Evolutionary conservation across 345 rosid genomes (phyloP).

Genomic region (Eucalyptus microcorys): DNA sequence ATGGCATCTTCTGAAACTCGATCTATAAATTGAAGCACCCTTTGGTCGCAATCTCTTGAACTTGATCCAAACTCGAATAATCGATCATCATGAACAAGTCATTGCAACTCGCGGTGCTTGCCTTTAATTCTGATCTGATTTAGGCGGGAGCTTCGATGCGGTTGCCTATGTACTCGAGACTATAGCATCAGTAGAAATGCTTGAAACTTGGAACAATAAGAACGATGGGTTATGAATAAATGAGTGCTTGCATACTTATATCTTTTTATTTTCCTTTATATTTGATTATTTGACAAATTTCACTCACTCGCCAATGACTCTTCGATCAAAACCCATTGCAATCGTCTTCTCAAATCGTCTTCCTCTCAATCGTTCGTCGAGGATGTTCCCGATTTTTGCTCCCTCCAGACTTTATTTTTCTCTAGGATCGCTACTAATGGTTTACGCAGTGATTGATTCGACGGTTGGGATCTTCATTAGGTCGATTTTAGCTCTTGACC

Average conservation of each 20-base stretch:
- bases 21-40: neutral
- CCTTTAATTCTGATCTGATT: neutral
- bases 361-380: too few relatives aligned
- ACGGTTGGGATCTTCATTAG: neutral
- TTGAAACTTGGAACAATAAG: neutral
- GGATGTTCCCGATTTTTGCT: too few relatives aligned
- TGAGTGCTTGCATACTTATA: neutral
- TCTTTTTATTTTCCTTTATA: too few relatives aligned
- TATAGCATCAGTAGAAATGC: neutral
- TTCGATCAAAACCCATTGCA: too few relatives aligned
- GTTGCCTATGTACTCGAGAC: neutral
- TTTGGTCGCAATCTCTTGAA: neutral
- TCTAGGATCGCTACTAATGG: too few relatives aligned
- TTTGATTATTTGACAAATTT: too few relatives aligned
- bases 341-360: too few relatives aligned
- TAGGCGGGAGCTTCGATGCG: neutral
- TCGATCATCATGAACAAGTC: neutral
- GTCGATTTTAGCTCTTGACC: neutral
- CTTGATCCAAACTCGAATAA: neutral
- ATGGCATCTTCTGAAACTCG: neutral
- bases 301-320: too few relatives aligned
- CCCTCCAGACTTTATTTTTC: too few relatives aligned
- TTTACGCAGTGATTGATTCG: neutral
- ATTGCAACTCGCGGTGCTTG: neutral
- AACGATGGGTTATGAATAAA: neutral